These are phyloP conservation scores for Craterostigma plantagineum DNA, from an alignment of 257 asterid species.

Conservation along the genomic window DNA sequence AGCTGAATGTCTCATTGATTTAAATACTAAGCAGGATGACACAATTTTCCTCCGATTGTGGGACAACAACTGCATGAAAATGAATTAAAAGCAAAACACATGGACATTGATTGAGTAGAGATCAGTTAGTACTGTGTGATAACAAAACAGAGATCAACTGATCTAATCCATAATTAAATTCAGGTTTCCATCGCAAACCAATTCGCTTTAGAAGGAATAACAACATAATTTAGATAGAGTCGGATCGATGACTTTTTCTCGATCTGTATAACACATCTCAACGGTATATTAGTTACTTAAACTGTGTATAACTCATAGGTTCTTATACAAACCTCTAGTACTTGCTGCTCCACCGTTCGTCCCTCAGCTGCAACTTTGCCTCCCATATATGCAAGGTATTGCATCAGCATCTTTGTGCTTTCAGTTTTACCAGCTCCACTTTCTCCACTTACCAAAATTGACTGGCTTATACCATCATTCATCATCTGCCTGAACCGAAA, in stretches of 20 bases:
- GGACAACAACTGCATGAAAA: too few species aligned
- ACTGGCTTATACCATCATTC: slow-evolving; percentile 50
- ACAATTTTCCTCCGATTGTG: too few species aligned
- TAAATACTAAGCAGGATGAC: neutral
- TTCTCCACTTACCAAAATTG: slow-evolving; percentile 93
- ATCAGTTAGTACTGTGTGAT: too few species aligned
- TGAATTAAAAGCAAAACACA: too few species aligned
- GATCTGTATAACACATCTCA: neutral
- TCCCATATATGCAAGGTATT: slow-evolving; percentile 83
- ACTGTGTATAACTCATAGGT: too few species aligned
- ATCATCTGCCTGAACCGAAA: slow-evolving; percentile 53
- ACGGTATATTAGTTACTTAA: slow-evolving; percentile 2
- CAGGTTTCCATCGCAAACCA: too few species aligned
- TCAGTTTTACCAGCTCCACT: slow-evolving; percentile 98
- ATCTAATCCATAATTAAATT: too few species aligned
- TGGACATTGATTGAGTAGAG: too few species aligned
- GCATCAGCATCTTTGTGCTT: slow-evolving; percentile 77
- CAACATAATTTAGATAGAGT: too few species aligned
- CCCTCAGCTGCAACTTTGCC: slow-evolving; percentile 51
- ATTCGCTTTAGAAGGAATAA: too few species aligned
- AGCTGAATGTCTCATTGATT: neutral
- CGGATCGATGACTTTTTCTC: neutral
- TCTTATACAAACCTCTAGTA: slow-evolving; percentile 67
- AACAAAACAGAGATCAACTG: too few species aligned
- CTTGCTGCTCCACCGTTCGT: slow-evolving; percentile 71